Percentiles rank a stretch among this genome's conserved stretches.
Evolutionary conservation across 2,329 filamentous ascomycete genomes (phyloP).

Genomic region (Aspergillus costaricaensis): DNA sequence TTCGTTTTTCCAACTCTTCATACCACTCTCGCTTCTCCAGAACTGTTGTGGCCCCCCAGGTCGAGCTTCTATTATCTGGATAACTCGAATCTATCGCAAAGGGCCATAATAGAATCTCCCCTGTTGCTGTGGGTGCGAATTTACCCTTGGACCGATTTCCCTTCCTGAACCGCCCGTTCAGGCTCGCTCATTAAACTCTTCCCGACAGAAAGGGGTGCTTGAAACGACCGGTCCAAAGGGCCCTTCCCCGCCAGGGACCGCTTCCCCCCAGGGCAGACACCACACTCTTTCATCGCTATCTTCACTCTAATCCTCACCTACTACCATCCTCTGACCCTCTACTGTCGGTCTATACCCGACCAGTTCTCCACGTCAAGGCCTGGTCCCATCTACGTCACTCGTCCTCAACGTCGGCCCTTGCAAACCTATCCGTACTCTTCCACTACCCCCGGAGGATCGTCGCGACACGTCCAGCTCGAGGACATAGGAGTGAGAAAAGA

Average conservation of each 20-base stretch:
- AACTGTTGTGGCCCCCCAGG: slow-evolving; percentile 4
- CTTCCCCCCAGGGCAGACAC: slow-evolving; percentile 15
- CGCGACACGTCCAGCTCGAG: background rate
- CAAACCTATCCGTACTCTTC: background rate
- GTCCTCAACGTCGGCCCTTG: background rate
- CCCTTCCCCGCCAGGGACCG: slow-evolving; percentile 20
- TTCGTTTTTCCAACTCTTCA: slow-evolving; percentile 1
- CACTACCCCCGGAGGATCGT: background rate
- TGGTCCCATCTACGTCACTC: background rate
- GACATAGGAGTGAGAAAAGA: background rate
- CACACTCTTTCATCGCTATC: slow-evolving; percentile 10
- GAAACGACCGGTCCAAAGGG: slow-evolving; percentile 21
- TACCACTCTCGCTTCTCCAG: slow-evolving; percentile 1
- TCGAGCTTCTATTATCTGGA: background rate
- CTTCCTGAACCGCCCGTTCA: slow-evolving; percentile 10
- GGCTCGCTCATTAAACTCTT: slow-evolving; percentile 18
- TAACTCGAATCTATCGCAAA: too few relatives aligned
- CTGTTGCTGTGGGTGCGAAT: background rate
- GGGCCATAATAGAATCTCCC: background rate
- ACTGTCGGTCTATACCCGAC: background rate
- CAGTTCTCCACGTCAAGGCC: background rate
- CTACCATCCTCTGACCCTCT: slow-evolving; percentile 4
- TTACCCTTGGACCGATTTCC: slow-evolving; percentile 8
- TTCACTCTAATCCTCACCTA: slow-evolving; percentile 8
- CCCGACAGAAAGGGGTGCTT: slow-evolving; percentile 22